Evolutionary conservation across 176 grass and related monocot species (phyloP), one percentile per base, ranked within the genome.

Genomic region (Triticum dicoccoides): DNA sequence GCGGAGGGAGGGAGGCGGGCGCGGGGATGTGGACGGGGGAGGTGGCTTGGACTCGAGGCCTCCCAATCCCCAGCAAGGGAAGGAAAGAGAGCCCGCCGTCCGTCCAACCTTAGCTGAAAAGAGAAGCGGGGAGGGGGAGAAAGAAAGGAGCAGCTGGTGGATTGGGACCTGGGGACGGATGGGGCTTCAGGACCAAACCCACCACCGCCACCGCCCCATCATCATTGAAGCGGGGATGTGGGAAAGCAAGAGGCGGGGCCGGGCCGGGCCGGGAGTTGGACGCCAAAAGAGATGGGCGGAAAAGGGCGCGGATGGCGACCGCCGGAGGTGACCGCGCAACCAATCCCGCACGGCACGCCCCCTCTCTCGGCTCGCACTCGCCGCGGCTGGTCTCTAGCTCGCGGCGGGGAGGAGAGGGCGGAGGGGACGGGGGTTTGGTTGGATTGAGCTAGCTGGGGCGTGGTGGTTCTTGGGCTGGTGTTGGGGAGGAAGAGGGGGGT

Each of bases 61-160:
- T 87, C 86, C 86, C 82, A 81, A 91, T 91, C 89, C 86, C 89
- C 82, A 80, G 85, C 88, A 88, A 84, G 68, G 51, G 41, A 71
- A 79, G 33, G 10, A 79, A 78, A 77, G 21, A 65, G 65, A 77
- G 83, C 73, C 90, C 76, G 39, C 78, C 56, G 24, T 44, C 78
- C 56, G 24, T 44, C 12, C 85, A 79, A 78, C 79, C 83, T 61
- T 13, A 62, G 73, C 59, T 49, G 73, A 82, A 90, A 87, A 90
- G 80, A 79, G 83, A 58, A 62, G 56, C 56, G 65, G 80, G 9
- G 33, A 8, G n/a, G 39, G 24, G 70, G 82, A n/a, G 70, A 71
- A 25, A n/a, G 70, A 71, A 25, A 42, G 24, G 78, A 74, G 79
- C 85, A 56, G 89, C 54, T 82, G 87, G 81, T 80, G 85, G 92